phyloP scores from a whole-genome alignment of 2,329 filamentous ascomycete genomes.

The Microcera coccophila region DNA sequence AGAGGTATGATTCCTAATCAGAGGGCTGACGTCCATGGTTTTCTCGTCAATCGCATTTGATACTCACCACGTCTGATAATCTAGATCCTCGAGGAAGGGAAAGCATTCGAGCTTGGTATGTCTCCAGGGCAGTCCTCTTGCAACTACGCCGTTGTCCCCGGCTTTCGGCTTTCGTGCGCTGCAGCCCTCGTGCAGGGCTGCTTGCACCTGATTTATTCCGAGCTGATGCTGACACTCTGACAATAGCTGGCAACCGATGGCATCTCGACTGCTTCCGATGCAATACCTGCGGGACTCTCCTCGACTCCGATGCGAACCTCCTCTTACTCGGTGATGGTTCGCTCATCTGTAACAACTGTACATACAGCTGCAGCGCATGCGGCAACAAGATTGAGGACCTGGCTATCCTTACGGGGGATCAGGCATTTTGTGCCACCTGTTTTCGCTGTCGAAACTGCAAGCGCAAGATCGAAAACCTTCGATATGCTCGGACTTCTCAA shows the following conservation, averaged over 20 bases:
- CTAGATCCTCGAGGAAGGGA: slow-evolving; percentile 95
- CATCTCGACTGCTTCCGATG: slow-evolving; percentile 98
- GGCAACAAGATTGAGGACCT: slow-evolving; percentile 97
- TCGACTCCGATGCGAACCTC: slow-evolving; percentile 97
- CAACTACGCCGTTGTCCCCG: not conserved
- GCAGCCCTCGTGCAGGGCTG: not conserved
- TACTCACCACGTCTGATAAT: not conserved
- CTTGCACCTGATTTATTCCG: not conserved
- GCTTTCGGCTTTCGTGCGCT: slow-evolving; percentile 4
- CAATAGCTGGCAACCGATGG: slow-evolving; percentile 86
- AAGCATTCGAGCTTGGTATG: slow-evolving; percentile 93
- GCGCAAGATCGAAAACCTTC: slow-evolving; percentile 95
- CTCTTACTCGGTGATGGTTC: slow-evolving; percentile 95
- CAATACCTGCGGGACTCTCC: slow-evolving; percentile 89
- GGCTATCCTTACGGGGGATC: slow-evolving; percentile 93
- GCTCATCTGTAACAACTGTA: slow-evolving; percentile 98
- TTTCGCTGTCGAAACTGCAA: slow-evolving; percentile 98
- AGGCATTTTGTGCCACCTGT: slow-evolving; percentile 95
- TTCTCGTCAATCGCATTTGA: slow-evolving; percentile 5
- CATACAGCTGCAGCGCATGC: slow-evolving; percentile 96
- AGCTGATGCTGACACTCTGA: slow-evolving; percentile 26
- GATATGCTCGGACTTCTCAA: slow-evolving; percentile 95
- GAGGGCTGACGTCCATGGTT: not conserved
- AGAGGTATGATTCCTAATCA: slow-evolving; percentile 57
- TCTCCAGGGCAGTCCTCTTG: slow-evolving; percentile 17